These are phyloP conservation scores for Crucihimalaya himalaica DNA, from an alignment of 345 rosid genomes.

Conservation along the genomic window DNA sequence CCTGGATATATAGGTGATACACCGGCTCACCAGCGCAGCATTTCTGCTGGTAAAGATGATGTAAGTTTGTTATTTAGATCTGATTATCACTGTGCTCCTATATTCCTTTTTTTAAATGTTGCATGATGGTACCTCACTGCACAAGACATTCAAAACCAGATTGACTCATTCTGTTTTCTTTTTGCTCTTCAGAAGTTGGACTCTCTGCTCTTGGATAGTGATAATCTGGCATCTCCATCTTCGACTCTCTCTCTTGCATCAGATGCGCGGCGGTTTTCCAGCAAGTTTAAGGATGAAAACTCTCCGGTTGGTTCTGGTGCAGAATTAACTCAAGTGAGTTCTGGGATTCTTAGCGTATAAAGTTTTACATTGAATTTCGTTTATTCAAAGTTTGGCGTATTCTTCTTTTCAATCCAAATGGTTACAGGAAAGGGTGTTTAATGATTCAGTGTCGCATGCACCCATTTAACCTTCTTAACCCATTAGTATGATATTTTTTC, in stretches of 20 bases:
- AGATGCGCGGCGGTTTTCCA: constrained; percentile 67
- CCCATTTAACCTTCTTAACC: neutral
- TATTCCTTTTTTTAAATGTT: neutral
- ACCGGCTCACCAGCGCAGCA: constrained; percentile 68
- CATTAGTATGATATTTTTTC: neutral
- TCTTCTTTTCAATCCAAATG: constrained; percentile 1
- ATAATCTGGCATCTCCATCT: constrained; percentile 56
- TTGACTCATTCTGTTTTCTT: constrained; percentile 17
- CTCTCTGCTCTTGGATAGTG: constrained; percentile 60
- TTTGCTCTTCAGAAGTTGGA: constrained; percentile 57
- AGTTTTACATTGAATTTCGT: neutral
- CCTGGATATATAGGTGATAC: constrained; percentile 68
- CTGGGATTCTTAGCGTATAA: neutral
- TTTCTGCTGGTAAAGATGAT: constrained; percentile 68
- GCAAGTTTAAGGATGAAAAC: constrained; percentile 80
- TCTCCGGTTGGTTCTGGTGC: constrained; percentile 63
- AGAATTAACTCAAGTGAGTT: constrained; percentile 72
- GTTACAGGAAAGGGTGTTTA: constrained; percentile 2
- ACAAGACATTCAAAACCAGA: constrained; percentile 3
- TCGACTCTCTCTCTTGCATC: constrained; percentile 47
- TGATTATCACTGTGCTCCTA: neutral
- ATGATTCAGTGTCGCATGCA: constrained; percentile 13
- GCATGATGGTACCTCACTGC: neutral
- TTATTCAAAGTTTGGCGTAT: neutral
- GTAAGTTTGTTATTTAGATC: constrained; percentile 49